Base-by-base conservation (phyloP, 2,329 filamentous ascomycete genomes). In the Botryotinia narcissicola region DNA sequence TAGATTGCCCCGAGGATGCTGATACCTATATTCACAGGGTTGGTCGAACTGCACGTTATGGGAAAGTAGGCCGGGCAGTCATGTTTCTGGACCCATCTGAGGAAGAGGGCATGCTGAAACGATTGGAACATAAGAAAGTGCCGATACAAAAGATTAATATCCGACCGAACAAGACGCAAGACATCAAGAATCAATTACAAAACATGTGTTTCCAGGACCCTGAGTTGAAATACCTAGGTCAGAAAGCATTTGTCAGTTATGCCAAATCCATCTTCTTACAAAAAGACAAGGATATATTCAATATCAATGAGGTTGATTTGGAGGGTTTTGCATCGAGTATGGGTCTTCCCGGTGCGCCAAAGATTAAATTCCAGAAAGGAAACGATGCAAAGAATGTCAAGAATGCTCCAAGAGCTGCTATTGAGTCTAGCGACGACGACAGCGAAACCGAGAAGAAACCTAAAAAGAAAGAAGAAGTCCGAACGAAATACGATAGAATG, bases 11-110 rank as follows among this genome's bases (percentile, higher is more conserved):
- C 0, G 96, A 99, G 82, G 95, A 99, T 81, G 92, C 93, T 6
- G 96, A 98, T 80, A 99, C 96, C 0, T 99, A 99, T 80, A 98
- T 99, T 78, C 96, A 99, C 83, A 90, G 96, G 74, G 95, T 98
- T 7, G 96, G 96, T 2, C 90, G 96, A 44, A 98, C 96, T 29
- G 96, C 96, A n/a, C 89, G 95, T 35, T 98, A 97, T 82, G 92
- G 98, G 79, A 92, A 92, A 76, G 90, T 93, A 71, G 96, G 96
- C 12, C 90, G 92, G 57, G 95, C 96, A 1, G 93, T 98, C 0
- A 83, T 99, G 0, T 98, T 99, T 82, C 84, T 99, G 0, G 94
- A 97, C 72, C 95, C 96, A 0, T 96, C 90, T 77, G 97, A 99
- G 82, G 95, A 98, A 81, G 87, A 90, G 73, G 95, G 93, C n/a